phyloP scores from a whole-genome alignment of 768 basidiomycete genomes.

The Hericium rajendrae region DNA sequence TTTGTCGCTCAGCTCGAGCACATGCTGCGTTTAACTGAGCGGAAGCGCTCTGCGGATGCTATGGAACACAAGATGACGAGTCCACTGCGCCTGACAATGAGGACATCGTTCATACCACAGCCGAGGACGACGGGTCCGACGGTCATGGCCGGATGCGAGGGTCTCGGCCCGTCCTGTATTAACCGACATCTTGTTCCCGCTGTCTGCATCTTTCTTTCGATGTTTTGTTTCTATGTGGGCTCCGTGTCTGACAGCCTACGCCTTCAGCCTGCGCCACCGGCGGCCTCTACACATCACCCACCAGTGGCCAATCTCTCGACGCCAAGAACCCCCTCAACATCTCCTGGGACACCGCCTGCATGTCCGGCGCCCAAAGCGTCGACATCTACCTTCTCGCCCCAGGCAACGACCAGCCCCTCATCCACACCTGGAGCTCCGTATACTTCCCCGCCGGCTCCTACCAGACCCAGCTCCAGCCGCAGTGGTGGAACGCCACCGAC shows the following conservation, averaged over 20 bases:
- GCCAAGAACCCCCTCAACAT: slow-evolving; percentile 42
- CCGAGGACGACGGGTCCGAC: too few relatives aligned
- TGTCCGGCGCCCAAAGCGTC: slow-evolving; percentile 32
- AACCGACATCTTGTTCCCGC: too few relatives aligned
- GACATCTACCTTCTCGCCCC: slow-evolving; percentile 67
- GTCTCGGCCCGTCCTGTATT: too few relatives aligned
- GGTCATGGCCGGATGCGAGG: too few relatives aligned
- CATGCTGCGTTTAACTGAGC: too few relatives aligned
- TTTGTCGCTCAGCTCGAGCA: too few relatives aligned
- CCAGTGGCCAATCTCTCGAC: slow-evolving; percentile 35
- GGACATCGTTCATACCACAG: too few relatives aligned
- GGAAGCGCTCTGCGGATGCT: too few relatives aligned
- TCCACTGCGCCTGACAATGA: too few relatives aligned
- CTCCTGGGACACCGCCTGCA: slow-evolving; percentile 56
- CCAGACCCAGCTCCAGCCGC: slow-evolving; percentile 40
- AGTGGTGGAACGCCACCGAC: slow-evolving; percentile 62
- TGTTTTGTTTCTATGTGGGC: background rate
- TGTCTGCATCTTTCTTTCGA: too few relatives aligned
- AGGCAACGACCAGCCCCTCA: slow-evolving; percentile 25
- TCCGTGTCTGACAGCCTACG: background rate
- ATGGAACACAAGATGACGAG: too few relatives aligned
- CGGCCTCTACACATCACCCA: slow-evolving; percentile 52
- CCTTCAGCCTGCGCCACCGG: slow-evolving; percentile 41
- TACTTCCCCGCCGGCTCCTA: slow-evolving; percentile 39
- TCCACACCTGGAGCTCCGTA: slow-evolving; percentile 53